phyloP scores from a whole-genome alignment of 176 grass and related monocot genomes.

The Zizania latifolia region DNA sequence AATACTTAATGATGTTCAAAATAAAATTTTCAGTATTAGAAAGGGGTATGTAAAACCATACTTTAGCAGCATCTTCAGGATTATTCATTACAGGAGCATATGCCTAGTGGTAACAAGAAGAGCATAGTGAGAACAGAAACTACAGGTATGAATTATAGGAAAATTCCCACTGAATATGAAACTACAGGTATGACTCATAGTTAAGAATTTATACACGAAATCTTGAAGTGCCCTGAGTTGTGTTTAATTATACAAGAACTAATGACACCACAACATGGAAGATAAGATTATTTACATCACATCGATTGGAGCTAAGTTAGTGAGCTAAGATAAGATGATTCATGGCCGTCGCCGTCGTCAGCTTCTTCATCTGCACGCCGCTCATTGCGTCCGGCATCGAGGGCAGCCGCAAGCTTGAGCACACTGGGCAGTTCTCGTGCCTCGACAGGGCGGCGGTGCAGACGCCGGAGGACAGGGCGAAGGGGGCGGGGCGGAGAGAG shows the following conservation, averaged over 20 bases:
- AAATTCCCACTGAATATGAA: background rate
- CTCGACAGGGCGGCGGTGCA: too few relatives aligned
- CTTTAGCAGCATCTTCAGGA: constrained; percentile 95
- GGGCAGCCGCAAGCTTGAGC: too few relatives aligned
- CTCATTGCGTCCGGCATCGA: too few relatives aligned
- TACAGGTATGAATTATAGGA: background rate
- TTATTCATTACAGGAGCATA: constrained; percentile 98
- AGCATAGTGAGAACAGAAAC: background rate
- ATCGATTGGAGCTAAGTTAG: background rate
- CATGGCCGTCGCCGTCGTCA: too few relatives aligned
- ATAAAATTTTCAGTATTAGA: background rate
- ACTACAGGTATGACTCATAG: background rate
- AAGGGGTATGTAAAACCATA: constrained; percentile 30
- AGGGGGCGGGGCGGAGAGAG: background rate
- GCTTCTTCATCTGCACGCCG: too few relatives aligned
- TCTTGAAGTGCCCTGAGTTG: background rate
- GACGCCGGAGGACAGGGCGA: too few relatives aligned
- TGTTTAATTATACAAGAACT: background rate
- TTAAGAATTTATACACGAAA: background rate
- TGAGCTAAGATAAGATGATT: too few relatives aligned
- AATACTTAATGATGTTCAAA: background rate
- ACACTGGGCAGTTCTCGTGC: too few relatives aligned
- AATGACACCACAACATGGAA: background rate
- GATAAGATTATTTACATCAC: background rate
- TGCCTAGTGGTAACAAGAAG: constrained; percentile 36